phyloP scores from a whole-genome alignment of 495 filamentous ascomycete genomes.

The Hyaloscypha finlandica region DNA sequence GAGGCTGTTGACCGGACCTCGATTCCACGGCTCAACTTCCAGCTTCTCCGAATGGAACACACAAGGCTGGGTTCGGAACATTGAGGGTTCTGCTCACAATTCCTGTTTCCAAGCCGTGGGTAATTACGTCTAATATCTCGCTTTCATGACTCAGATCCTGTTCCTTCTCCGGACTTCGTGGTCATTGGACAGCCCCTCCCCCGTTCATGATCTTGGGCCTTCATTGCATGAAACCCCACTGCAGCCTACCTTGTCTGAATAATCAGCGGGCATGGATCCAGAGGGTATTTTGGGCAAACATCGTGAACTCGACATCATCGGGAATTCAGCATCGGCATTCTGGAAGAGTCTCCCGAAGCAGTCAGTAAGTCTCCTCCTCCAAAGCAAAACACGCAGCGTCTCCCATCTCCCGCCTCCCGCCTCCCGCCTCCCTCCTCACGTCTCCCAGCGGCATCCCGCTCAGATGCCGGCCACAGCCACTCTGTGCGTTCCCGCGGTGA shows the following conservation, averaged over 20 bases:
- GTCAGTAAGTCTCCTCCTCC: constrained; percentile 1
- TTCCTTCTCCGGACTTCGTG: neutral
- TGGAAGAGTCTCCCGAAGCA: neutral
- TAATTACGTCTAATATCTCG: neutral
- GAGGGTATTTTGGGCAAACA: neutral
- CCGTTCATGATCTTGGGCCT: neutral
- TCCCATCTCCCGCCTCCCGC: neutral
- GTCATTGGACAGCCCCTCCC: neutral
- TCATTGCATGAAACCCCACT: neutral
- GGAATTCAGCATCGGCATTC: neutral
- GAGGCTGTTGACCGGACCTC: too few species aligned
- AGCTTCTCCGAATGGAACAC: too few species aligned
- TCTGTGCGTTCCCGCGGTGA: constrained; percentile 10
- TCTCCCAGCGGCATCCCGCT: constrained; percentile 13
- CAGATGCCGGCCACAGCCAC: constrained; percentile 12
- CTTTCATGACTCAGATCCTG: neutral
- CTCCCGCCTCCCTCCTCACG: neutral
- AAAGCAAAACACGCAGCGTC: constrained; percentile 5
- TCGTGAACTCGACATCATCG: neutral
- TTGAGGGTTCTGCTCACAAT: neutral
- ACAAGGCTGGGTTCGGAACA: neutral
- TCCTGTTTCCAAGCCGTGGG: neutral
- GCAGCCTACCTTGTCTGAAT: constrained; percentile 7
- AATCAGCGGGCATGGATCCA: constrained; percentile 17
- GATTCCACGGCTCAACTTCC: too few species aligned